Base-by-base conservation (phyloP, 2,329 filamentous ascomycete species). In the Hypoxylon sp. region DNA sequence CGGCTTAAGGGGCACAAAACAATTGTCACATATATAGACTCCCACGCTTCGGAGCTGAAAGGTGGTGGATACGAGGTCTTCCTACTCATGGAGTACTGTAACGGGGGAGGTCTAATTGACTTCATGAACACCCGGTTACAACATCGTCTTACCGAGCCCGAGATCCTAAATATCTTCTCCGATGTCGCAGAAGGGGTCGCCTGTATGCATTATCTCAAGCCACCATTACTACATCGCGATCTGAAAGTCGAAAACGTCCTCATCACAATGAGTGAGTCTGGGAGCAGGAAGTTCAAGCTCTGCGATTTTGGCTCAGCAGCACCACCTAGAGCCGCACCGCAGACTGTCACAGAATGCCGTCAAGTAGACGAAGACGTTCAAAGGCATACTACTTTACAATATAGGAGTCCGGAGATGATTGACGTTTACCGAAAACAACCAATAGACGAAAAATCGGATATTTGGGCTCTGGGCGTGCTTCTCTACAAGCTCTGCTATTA, bases 61-160 rank as follows among this genome's bases (percentile, higher is more conserved):
- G 91, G 89, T 41, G 92, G 92, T 30, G 94, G 94, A 51, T 99
- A 96, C 71, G 94, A 99, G 77, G 94, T 99, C 51, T 99, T 99
- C 67, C 73, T 99, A 67, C 86, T 99, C 60, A 99, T 99, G 94
- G 94, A 99, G 71, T 97, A 88, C 73, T 99, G 94, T 75, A 86
- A 89, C 66, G 94, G 94, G 40, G 94, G 94, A 59, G 93, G 94
- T 25, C 76, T 99, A 69, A 99, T 99, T 70, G 94, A 99, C 75
- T 99, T 97, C 71, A 99, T 99, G 94, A 99, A 99, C 74, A 99
- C 94, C 25, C 85, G 94, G 43, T 77, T 99, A 65, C 94, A 99
- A 74, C 92, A 99, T 71, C 89, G 94, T 40, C 79, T 99, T 72
- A 99, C 93, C 25, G 94, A 99, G 76, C 93, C 94, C 38, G 94